Evolutionary conservation across 352 stramenopile species (phyloP).

Genomic region (Elongisporangium undulatum): DNA sequence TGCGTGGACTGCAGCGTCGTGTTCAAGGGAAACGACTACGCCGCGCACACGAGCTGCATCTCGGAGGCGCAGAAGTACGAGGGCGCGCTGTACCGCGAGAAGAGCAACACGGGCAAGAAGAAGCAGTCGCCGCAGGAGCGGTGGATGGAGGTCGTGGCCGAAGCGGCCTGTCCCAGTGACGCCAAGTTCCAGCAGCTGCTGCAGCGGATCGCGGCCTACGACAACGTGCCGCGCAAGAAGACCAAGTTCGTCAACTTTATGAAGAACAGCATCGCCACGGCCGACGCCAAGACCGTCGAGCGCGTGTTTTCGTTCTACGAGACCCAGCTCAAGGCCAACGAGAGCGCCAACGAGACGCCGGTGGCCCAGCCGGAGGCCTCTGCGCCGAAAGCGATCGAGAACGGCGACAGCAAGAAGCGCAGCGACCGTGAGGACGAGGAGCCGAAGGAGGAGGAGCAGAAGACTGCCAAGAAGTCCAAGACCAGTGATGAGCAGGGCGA

Average conservation of each 20-base stretch:
- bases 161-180: constrained; percentile 38
- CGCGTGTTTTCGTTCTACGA: constrained; percentile 75
- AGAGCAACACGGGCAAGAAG: constrained; percentile 58
- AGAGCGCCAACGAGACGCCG: constrained; percentile 5
- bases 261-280: constrained; percentile 72
- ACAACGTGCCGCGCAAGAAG: constrained; percentile 92
- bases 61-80: constrained; percentile 95
- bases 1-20: constrained; percentile 92
- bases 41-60: constrained; percentile 89
- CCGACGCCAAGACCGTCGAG: constrained; percentile 41
- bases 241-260: constrained; percentile 94
- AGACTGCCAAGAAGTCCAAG: constrained; percentile 33
- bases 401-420: constrained; percentile 38
- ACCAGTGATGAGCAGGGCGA: constrained; percentile 6
- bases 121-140: constrained; percentile 86
- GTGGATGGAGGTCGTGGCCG: constrained; percentile 79
- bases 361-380: constrained; percentile 7
- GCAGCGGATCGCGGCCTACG: constrained; percentile 67
- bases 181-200: constrained; percentile 62
- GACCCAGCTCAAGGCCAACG: constrained; percentile 45
- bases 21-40: constrained; percentile 89
- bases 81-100: constrained; percentile 77
- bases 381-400: constrained; percentile 1
- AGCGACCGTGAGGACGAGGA: constrained; percentile 21
- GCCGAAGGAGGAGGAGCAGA: constrained; percentile 27